phyloP scores from a whole-genome alignment of 2,329 filamentous ascomycete species.

The Plectosphaerella sp. region DNA sequence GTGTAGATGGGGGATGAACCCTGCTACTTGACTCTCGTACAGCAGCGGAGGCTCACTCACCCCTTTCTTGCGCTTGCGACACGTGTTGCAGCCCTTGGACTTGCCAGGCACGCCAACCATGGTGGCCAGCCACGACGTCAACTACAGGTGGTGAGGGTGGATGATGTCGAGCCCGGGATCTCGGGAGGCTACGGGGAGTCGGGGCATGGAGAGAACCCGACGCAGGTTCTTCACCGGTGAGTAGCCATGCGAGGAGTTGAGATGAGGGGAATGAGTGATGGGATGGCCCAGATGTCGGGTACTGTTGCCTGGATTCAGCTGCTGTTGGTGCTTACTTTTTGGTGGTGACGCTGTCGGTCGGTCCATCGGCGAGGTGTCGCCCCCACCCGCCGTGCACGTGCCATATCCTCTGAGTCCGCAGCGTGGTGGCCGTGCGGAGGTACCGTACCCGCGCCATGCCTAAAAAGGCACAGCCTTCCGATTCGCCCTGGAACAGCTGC shows the following conservation, averaged over 20 bases:
- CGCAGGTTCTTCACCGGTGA: not conserved
- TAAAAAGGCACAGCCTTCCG: not conserved
- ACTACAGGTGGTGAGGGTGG: not conserved
- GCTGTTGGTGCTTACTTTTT: not conserved
- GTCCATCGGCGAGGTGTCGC: not conserved
- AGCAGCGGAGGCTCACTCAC: constrained; percentile 3
- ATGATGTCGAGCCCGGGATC: not conserved
- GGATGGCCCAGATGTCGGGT: not conserved
- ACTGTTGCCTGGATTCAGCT: not conserved
- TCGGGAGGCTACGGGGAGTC: not conserved
- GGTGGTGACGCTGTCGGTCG: no score
- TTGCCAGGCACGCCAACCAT: constrained; percentile 15
- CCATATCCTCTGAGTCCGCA: no score
- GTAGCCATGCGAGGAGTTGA: not conserved
- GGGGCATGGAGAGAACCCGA: not conserved
- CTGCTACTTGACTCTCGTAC: no score
- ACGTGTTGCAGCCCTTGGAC: constrained; percentile 15
- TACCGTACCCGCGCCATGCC: not conserved
- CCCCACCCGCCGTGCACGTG: not conserved
- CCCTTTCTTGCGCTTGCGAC: constrained; percentile 14
- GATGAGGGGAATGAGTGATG: no score
- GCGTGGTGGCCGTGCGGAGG: not conserved
- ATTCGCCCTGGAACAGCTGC: not conserved
- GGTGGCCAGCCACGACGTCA: not conserved
- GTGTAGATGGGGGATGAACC: not conserved